Base-by-base conservation (phyloP, 306 rosid genomes). In the Amphicarpaea edgeworthii region DNA sequence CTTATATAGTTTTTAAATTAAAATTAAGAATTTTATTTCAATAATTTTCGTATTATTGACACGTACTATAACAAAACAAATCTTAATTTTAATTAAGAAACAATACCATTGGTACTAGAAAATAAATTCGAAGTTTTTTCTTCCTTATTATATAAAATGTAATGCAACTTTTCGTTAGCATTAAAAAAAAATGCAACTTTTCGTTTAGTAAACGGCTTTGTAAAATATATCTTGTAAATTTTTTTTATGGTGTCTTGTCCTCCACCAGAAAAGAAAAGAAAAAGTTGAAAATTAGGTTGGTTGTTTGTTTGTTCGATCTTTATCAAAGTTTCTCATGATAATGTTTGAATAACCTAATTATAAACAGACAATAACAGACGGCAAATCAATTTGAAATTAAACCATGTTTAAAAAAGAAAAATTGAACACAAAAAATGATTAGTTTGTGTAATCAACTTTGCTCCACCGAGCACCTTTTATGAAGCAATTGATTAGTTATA, bases 361-460 rank as follows among this genome's bases (percentile, higher is more conserved):
- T 3, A 42, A 66, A 15, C 26, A 49, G 43, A 69, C 16, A 69
- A 1, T 11, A 23, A 15, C 12, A 6, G 12, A 34, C 32, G 47
- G 62, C 30, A 77, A 55, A 41, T 54, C n/a, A 42, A 38, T 3
- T 38, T 12, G 12, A 70, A 23, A 50, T 24, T 16, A 76, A 65
- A 8, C 17, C 24, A 43, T n/a, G n/a, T n/a, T n/a, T n/a, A n/a
- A n/a, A n/a, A n/a, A 24, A 21, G 8, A 19, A 49, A 14, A 49
- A 14, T 21, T 41, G 19, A 64, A 64, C 8, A 10, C 40, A 17
- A 9, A 12, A 75, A 49, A 55, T 8, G 26, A 41, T 23, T 11
- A 65, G 64, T 12, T 58, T 58, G 41, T 70, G 32, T 42, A 12
- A 3, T 55, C 49, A 57, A 73, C 34, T 59, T 77, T 46, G 51